Base-by-base conservation (phyloP, 306 rosid genomes). In the Pyrus betulifolia region DNA sequence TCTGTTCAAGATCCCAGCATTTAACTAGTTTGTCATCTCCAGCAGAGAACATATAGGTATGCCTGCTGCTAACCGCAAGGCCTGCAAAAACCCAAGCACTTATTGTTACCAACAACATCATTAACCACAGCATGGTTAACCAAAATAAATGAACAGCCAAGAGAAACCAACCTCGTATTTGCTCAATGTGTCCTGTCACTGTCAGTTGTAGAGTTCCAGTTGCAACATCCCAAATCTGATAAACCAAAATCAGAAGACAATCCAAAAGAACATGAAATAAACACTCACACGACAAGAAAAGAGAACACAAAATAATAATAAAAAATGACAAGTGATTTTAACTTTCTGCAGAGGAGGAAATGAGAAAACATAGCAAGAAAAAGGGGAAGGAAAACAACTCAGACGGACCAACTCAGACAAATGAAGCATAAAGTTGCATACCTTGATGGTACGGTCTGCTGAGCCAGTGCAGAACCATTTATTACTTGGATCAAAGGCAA, bases 1-100 rank as follows among this genome's bases (percentile, higher is more conserved):
- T 95, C 89, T 95, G 99, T 70, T 95, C 99, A 77, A 95, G 97
- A 84, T 95, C 99, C 99, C 99, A 95, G 83, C 99, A 95, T 91
- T 95, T 95, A 52, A 95, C 99, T 89, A 88, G 97, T 70, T 95
- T 95, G 79, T 95, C 99, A 13, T 95, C 99, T 76, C 99, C 99
- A 51, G 97, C 97, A 82, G 99, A 95, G 74, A 95, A 95, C 99
- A 95, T 95, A 81, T 92, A 92, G 9, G 99, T 95, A 81, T 95
- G 99, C 74, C 79, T 95, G 82, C 52, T 71, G 85, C 99, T 95
- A 74, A 95, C 82, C 77, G 97, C 97, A 76, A 95, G 99, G 79
- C 99, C 99, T 95, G 86, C 61, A 44, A 78, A 68, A 51, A 72
- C 14, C 45, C 79, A 74, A 72, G 21, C 55, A 49, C 55, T 45